Conservation (phyloP, 139 green algal genomes). For the Edaphochlamys debaryana region DNA sequence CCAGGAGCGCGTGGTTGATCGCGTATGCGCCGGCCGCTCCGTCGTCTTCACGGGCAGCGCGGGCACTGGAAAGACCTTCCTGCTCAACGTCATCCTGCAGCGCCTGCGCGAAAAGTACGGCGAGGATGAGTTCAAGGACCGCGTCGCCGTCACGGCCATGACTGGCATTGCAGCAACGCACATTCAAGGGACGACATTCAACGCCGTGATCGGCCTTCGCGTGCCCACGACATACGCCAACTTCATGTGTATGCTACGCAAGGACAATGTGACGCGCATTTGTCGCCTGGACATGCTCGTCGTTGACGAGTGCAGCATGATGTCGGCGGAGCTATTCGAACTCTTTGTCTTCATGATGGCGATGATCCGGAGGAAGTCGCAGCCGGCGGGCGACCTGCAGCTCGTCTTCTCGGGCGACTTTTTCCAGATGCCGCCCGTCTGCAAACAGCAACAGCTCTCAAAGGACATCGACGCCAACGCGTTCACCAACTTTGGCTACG, state of each 20-base stretch:
- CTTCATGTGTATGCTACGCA: conserved; percentile 33
- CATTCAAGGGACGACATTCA: conserved; percentile 59
- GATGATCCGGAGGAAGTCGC: neutral
- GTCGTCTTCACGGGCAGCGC: conserved; percentile 68
- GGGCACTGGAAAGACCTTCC: conserved; percentile 63
- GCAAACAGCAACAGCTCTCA: too few species aligned
- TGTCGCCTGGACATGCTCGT: conserved; percentile 31
- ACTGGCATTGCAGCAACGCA: conserved; percentile 66
- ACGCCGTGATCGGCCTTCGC: conserved; percentile 47
- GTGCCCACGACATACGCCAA: conserved; percentile 29
- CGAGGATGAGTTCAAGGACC: neutral
- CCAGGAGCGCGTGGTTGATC: neutral
- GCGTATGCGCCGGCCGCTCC: conserved; percentile 39
- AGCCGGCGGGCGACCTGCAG: neutral
- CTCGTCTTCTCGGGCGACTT: neutral
- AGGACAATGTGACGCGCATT: conserved; percentile 24
- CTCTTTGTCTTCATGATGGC: conserved; percentile 38
- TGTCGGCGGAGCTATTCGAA: conserved; percentile 56
- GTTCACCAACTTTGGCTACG: too few species aligned
- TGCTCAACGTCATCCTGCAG: conserved; percentile 54
- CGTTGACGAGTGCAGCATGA: conserved; percentile 68
- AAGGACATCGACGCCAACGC: neutral
- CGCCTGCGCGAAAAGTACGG: conserved; percentile 18
- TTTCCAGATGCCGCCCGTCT: neutral
- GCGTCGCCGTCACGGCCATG: conserved; percentile 52